Base-by-base conservation (phyloP, 345 rosid genomes). In the Viola odorata region DNA sequence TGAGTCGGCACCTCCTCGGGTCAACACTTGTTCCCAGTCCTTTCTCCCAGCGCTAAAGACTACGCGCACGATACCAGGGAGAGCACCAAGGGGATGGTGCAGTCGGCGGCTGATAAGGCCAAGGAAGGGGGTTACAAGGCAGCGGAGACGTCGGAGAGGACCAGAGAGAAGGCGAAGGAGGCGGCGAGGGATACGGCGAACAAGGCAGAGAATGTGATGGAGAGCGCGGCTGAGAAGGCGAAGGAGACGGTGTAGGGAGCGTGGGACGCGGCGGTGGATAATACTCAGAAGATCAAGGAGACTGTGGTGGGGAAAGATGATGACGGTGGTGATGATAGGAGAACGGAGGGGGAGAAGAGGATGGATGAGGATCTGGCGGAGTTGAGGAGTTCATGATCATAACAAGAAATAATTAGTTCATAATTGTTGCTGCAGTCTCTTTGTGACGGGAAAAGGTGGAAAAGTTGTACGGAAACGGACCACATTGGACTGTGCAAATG, bases 221-320 rank as follows among this genome's bases (percentile, higher is more conserved):
- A 8, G 6, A 23, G 4, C 5, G 61, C 59, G 2, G 36, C 55
- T 3, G 81, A 67, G 16, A 70, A 56, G 66, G 65, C 64, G 0
- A 53, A 62, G 38, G 77, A 74, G 61, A 61, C 69, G 12, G 70
- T 61, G 57, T 64, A 60, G 60, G 69, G 15, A 11, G 44, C 77
- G 0, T 73, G 69, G 80, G 77, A 66, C 8, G 58, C 65, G 0
- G 74, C 80, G 1, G 73, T 75, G 53, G 80, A 51, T 2, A 68
- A 77, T 1, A 57, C 75, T 1, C 67, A 72, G 54, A 81, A 78
- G 79, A 73, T 73, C 5, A 78, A 73, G 64, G 81, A 81, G 73
- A 75, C 75, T 0, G 72, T 69, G 15, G 77, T 69, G 0, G 82
- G 82, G 8, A 72, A 75, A 50, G 66, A 55, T 16, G 64, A 67